A percentile compares a stretch with the other conserved stretches of the same genome.
Evolutionary conservation across 2,329 filamentous ascomycete genomes (phyloP).

Genomic region (Penicillium rolfsii): DNA sequence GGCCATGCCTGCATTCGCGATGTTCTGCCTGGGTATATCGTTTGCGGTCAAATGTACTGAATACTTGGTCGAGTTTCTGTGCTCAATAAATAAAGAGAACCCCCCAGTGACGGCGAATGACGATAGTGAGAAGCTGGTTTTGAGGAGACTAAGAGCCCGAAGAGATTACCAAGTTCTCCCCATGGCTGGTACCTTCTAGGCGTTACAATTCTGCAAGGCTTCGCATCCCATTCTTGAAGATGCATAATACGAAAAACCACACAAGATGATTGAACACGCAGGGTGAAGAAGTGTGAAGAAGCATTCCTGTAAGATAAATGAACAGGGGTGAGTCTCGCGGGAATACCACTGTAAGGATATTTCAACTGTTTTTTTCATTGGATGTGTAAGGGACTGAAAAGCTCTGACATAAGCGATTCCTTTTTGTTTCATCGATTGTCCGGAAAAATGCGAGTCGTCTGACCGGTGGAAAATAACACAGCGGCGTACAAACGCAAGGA

Average conservation of each 20-base stretch:
- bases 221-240: not conserved
- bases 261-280: not conserved
- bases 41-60: not conserved
- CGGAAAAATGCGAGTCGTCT: conserved; percentile 41
- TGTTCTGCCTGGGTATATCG: conserved; percentile 1
- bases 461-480: conserved; percentile 27
- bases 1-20: not conserved
- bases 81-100: not conserved
- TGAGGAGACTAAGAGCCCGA: not conserved
- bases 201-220: not conserved
- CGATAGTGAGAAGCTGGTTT: not conserved
- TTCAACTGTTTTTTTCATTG: conserved; percentile 48
- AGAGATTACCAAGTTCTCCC: not conserved
- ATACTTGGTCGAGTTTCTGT: not conserved
- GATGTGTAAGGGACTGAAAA: conserved; percentile 37
- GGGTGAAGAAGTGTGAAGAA: not conserved
- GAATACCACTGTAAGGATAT: conserved; percentile 28
- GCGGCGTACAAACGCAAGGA: conserved; percentile 35
- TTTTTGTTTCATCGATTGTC: conserved; percentile 24
- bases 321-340: conserved; percentile 7
- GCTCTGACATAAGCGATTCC: conserved; percentile 37
- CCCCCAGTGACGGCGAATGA: not conserved
- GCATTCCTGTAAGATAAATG: conserved; percentile 12
- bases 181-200: no score
- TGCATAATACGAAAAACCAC: not conserved